phyloP scores from a whole-genome alignment of 139 green algal genomes.

The Closterium sp. region DNA sequence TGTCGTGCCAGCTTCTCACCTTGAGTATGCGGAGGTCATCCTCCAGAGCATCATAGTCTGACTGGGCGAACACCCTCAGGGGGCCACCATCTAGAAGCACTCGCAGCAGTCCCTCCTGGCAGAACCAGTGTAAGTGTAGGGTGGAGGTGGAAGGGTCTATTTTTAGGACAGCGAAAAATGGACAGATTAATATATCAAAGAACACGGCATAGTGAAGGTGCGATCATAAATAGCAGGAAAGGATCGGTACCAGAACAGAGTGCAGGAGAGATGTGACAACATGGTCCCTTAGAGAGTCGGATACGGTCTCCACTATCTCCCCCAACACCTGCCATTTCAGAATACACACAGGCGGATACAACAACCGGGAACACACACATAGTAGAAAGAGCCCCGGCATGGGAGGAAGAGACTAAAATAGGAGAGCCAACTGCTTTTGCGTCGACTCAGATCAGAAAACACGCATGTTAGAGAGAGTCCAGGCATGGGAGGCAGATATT shows the following conservation, averaged over 20 bases:
- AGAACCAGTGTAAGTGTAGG: no score
- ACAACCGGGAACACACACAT: neutral
- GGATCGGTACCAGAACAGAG: conserved; percentile 1
- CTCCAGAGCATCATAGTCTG: conserved; percentile 42
- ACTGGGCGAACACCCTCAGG: conserved; percentile 18
- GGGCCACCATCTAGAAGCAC: conserved; percentile 52
- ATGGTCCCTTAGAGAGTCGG: conserved; percentile 30
- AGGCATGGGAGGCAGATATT: no score
- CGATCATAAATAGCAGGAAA: neutral
- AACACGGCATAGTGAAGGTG: no score
- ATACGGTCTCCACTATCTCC: conserved; percentile 27
- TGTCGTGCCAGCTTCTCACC: conserved; percentile 18
- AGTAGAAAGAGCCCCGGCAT: neutral
- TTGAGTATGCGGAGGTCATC: conserved; percentile 46
- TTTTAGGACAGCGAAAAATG: neutral
- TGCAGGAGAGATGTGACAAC: conserved; percentile 30
- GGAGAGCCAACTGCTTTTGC: no score
- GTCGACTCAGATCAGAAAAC: no score
- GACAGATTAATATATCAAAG: no score
- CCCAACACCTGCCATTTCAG: conserved; percentile 36
- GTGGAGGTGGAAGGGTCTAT: no score
- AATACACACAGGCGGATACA: neutral
- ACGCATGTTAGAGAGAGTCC: no score
- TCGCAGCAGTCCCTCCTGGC: conserved; percentile 38
- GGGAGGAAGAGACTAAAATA: neutral